Evolutionary conservation across 805 yeast genomes (phyloP), one percentile per base, ranked within the genome.

Genomic region (Ogataea degrootiae): DNA sequence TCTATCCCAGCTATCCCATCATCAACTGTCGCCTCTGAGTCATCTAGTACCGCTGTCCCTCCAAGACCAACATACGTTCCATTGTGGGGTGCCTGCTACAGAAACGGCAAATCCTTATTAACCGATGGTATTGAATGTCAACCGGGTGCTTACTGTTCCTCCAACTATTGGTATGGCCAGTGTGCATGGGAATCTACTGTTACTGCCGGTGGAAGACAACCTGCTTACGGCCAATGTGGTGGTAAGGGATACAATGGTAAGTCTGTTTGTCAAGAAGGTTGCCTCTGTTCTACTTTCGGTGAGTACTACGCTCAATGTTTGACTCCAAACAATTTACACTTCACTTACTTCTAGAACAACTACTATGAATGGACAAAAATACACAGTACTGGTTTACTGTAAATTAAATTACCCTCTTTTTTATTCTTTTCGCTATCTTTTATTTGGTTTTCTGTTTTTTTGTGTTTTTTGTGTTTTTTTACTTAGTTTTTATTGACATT

Each of bases 141-240:
- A 19, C 44, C 43, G 4, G 51, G 51, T 38, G 51, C 51, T 33
- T 33, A 22, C 22, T 48, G 51, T 42, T 21, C 38, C 6, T 9
- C 19, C 22, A 35, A 48, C 31, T 44, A 41, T 37, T 48, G 51
- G 51, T 44, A 29, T 15, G 51, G 51, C 19, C 48, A 44, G 33
- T 48, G 51, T 44, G 44, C 29, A 17, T 45, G 46, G 41, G 34
- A 37, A 38, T 9, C 37, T 8, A 45, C 41, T 16, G 37, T 31
- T 14, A 17, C 19, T 16, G 41, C 45, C 4, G 38, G 34, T 21
- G 45, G 42, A 12, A 22, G 34, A 17, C 38, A 35, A 12, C 4
- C 45, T 2, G 22, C 45, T 17, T 48, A 48, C 16, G 43, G 43
- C 2, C 51, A 48, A 45, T 48, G 51, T 42, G 51, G 51, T 41